Evolutionary conservation across 257 asterid species (phyloP), one percentile per base, ranked within the genome.

Genomic region (Solanum sparsipilum): DNA sequence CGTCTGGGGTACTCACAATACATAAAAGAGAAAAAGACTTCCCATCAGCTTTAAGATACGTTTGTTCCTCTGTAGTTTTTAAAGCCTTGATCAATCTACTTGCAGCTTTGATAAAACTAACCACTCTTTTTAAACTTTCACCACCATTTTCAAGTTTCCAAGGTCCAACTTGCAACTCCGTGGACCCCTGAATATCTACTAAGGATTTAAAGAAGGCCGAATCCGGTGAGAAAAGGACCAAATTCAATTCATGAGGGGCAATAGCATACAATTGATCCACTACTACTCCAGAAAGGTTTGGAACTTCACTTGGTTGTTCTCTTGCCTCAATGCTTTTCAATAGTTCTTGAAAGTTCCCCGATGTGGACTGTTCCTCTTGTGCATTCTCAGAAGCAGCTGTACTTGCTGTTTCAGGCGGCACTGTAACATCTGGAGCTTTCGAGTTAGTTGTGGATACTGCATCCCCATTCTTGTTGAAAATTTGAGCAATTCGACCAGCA

Each of bases 1-100:
- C 99, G 90, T 97, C 99, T 16, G 98, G 99, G 79, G 99, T 97
- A 90, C 95, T 93, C 89, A 93, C 99, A 89, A 84, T 86, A 31
- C 96, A 91, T 48, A 94, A 91, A 78, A 97, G 94, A 46, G 96
- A 95, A 92, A 93, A 96, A 48, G 87, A 65, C 89, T 93, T 94
- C 72, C 94, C 97, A 90, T 97, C 98, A 41, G 95, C 97, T 93
- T 92, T 95, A 91, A 96, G 56, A 87, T 96, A 97, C 3, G 92
- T 91, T 83, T 96, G 99, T 90, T 97, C 99, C 93, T 97, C 99
- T 3, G 88, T 94, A 32, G 99, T 91, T 93, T 93, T 97, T 91
- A 96, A 90, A 84, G 99, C 98, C 92, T 90, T 97, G 74, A 97
- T 86, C 92, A 97, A 41, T 91, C 93, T 96, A 91, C 94, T 94